Conservation (phyloP, 2,329 filamentous ascomycete genomes). For the Fusarium anguioides region DNA sequence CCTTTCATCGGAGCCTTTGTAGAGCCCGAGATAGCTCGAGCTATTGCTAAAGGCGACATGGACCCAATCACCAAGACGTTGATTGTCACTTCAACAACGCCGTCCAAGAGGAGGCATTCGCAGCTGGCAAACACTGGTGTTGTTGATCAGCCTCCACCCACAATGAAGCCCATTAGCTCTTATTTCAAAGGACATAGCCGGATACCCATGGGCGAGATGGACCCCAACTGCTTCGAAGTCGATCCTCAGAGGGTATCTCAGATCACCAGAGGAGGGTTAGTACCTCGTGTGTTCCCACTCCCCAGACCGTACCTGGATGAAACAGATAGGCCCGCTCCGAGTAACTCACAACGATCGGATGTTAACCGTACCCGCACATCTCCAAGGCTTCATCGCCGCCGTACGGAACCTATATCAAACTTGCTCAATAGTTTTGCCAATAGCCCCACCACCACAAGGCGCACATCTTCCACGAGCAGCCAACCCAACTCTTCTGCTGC, state of each 20-base stretch:
- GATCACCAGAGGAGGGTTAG: conserved; percentile 61
- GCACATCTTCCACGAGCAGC: conserved; percentile 22
- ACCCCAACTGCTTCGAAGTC: conserved; percentile 68
- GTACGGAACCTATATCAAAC: conserved; percentile 63
- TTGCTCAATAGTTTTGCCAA: conserved; percentile 51
- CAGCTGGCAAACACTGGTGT: conserved; percentile 46
- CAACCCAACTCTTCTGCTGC: conserved; percentile 14
- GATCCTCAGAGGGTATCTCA: conserved; percentile 61
- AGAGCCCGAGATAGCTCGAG: conserved; percentile 74
- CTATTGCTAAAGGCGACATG: conserved; percentile 83
- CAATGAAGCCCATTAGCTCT: conserved; percentile 63
- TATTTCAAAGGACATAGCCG: conserved; percentile 64
- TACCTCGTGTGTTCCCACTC: conserved; percentile 68
- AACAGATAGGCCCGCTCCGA: conserved; percentile 36
- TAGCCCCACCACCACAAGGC: conserved; percentile 34
- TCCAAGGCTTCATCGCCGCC: conserved; percentile 59
- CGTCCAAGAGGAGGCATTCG: conserved; percentile 57
- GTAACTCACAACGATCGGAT: conserved; percentile 22
- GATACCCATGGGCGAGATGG: conserved; percentile 71
- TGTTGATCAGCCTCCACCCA: conserved; percentile 45
- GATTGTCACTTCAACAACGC: conserved; percentile 57
- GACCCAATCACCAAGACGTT: conserved; percentile 88
- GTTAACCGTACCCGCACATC: conserved; percentile 46
- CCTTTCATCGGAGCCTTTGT: conserved; percentile 83
- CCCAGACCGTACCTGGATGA: conserved; percentile 67